Evolutionary conservation across 2,329 filamentous ascomycete species (phyloP), one percentile per base, ranked within the genome.

Genomic region (Pseudogymnoascus sp.): DNA sequence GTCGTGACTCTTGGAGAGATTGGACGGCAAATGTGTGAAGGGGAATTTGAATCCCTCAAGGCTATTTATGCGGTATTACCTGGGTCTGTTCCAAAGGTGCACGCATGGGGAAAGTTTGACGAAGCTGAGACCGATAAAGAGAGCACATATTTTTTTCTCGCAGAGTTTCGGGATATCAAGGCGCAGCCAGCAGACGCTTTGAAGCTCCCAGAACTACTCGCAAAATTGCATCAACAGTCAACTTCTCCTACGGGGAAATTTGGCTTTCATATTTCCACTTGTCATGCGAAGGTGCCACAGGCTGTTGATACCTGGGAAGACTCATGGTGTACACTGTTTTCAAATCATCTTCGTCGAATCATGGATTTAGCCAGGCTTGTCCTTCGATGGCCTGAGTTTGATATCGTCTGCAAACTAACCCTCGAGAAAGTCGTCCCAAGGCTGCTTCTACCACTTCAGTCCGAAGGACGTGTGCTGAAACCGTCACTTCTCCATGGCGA

Each of bases 201-300:
- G 7, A 65, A 66, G 7, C 65, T 71, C 18, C 43, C 63, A 2
- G 14, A 60, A 2, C 59, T 22, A 9, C 60, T 72, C 1, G 68
- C 70, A 36, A 61, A 68, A 6, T 22, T 72, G 12, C 69, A 71
- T 39, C 14, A 58, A 18, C 61, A 61, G 11, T 65, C 65, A 33
- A 58, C 28, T 2, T 69, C 69, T 15, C 66, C 66, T 2, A 69
- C 63, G 1, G 68, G 68, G 1, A 70, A 69, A 61, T 72, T 71
- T 59, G 69, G 70, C 25, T 71, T 71, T 43, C 68, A 69, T 35
- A 50, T 70, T 1, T 39, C 65, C 11, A 71, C 70, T 5, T 70
- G 66, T 41, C 65, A 67, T 61, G 70, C 64, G 8, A 67, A 65
- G 43, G 57, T 70, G 1, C 60, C 64, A 3, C 70, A 72, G 53